These are phyloP conservation scores for Amanita rubescens DNA, from an alignment of 768 basidiomycete genomes.

Conservation along the genomic window DNA sequence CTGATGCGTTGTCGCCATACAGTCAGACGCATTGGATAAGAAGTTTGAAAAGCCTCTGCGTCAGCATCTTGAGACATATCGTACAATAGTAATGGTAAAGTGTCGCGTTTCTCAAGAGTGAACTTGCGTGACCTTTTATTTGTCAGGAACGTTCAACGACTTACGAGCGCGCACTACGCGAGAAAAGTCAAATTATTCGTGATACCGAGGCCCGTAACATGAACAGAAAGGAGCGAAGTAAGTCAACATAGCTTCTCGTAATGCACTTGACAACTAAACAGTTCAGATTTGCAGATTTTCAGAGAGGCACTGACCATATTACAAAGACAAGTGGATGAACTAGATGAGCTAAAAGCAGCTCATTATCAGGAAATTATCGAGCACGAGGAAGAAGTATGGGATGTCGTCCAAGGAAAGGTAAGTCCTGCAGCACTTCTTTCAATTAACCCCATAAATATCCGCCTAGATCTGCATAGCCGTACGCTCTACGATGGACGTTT, in stretches of 20 bases:
- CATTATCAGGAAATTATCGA: conserved; percentile 88
- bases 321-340: conserved; percentile 85
- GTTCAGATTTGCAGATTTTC: conserved; percentile 78
- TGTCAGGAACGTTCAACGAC: conserved; percentile 71
- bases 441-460: conserved; percentile 9
- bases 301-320: conserved; percentile 74
- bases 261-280: not conserved
- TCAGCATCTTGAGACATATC: conserved; percentile 80
- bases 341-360: conserved; percentile 75
- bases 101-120: not conserved
- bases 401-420: conserved; percentile 81
- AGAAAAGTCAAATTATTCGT: conserved; percentile 79
- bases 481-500: conserved; percentile 87
- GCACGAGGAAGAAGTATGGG: conserved; percentile 96
- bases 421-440: conserved; percentile 8
- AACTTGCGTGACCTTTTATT: not conserved
- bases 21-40: conserved; percentile 83
- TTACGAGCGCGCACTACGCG: conserved; percentile 76
- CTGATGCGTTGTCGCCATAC: conserved; percentile 3
- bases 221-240: conserved; percentile 82
- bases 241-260: conserved; percentile 19
- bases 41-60: conserved; percentile 85
- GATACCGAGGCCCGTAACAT: conserved; percentile 81
- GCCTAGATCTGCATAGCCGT: conserved; percentile 70
- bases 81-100: conserved; percentile 57